These are phyloP conservation scores for Thelonectria olida DNA, from an alignment of 2,329 filamentous ascomycete species.

Conservation along the genomic window DNA sequence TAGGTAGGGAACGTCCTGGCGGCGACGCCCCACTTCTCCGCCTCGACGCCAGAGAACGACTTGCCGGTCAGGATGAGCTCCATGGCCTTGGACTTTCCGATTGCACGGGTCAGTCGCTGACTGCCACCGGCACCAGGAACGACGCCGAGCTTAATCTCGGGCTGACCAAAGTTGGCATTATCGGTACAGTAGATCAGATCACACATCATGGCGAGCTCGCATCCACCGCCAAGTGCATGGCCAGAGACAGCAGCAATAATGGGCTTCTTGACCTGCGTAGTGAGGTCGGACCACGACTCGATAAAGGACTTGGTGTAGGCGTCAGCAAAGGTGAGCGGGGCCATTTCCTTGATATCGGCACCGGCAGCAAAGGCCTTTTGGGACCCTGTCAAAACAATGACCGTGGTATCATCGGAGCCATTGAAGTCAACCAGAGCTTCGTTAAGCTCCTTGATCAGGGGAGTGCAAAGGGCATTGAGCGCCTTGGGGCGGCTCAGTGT, in stretches of 20 bases:
- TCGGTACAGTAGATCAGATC: conserved; percentile 93
- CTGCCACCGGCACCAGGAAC: conserved; percentile 93
- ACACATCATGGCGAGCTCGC: conserved; percentile 97
- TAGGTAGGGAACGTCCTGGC: conserved; percentile 82
- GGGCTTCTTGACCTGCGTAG: conserved; percentile 88
- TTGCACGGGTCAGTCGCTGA: conserved; percentile 84
- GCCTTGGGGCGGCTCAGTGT: conserved; percentile 94
- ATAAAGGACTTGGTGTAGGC: conserved; percentile 95
- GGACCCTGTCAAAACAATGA: conserved; percentile 88
- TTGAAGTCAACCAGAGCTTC: conserved; percentile 78
- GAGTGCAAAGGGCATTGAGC: conserved; percentile 91
- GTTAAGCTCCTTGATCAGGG: conserved; percentile 91
- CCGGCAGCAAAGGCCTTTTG: conserved; percentile 93
- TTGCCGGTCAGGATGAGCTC: conserved; percentile 88
- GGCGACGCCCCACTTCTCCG: conserved; percentile 89
- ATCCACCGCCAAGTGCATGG: conserved; percentile 93
- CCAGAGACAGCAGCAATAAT: conserved; percentile 94
- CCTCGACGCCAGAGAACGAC: conserved; percentile 84
- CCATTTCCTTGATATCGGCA: conserved; percentile 99
- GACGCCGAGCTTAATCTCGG: conserved; percentile 93
- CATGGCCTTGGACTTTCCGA: conserved; percentile 90
- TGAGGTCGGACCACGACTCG: conserved; percentile 89
- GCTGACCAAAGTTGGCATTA: conserved; percentile 91
- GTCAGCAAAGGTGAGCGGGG: conserved; percentile 84
- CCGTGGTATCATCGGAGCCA: conserved; percentile 72